Percentiles rank a stretch among this genome's conserved stretches.
Evolutionary conservation across 1,139 yeast species (phyloP).

Genomic region (Sugiyamaella sp.): DNA sequence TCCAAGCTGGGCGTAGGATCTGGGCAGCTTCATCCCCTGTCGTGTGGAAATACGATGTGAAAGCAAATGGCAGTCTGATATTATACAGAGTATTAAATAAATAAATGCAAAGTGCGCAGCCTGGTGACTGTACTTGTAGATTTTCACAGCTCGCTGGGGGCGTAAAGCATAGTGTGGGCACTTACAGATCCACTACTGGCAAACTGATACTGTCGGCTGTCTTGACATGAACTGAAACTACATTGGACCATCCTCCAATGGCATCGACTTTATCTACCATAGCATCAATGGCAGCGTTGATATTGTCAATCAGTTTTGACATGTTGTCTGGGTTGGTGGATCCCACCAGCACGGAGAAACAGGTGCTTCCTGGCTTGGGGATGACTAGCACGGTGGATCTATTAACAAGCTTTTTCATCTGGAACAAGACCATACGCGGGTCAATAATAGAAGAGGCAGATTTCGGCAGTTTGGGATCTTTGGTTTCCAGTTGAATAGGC

Average conservation of each 20-base stretch:
- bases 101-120: too few relatives aligned
- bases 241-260: constrained; percentile 27
- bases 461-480: constrained; percentile 10
- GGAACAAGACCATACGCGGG: constrained; percentile 30
- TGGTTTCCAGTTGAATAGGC: constrained; percentile 31
- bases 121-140: too few relatives aligned
- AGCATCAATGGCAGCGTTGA: constrained; percentile 28
- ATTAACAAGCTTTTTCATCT: constrained; percentile 32
- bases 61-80: too few relatives aligned
- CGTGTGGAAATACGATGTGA: too few relatives aligned
- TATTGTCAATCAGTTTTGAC: constrained; percentile 33
- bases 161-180: not conserved
- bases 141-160: too few relatives aligned
- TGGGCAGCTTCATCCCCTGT: too few relatives aligned
- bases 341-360: constrained; percentile 35
- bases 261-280: constrained; percentile 23
- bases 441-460: constrained; percentile 23
- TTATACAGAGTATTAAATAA: too few relatives aligned
- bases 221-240: constrained; percentile 30
- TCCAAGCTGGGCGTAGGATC: too few relatives aligned
- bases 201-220: constrained; percentile 35
- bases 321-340: constrained; percentile 25
- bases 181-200: constrained; percentile 25
- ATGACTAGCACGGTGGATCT: constrained; percentile 32
- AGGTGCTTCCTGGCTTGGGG: constrained; percentile 31